A percentile compares a stretch with the other conserved stretches of the same genome.
Evolutionary conservation across 345 rosid genomes (phyloP).

Genomic region (Syzygium oleosum): DNA sequence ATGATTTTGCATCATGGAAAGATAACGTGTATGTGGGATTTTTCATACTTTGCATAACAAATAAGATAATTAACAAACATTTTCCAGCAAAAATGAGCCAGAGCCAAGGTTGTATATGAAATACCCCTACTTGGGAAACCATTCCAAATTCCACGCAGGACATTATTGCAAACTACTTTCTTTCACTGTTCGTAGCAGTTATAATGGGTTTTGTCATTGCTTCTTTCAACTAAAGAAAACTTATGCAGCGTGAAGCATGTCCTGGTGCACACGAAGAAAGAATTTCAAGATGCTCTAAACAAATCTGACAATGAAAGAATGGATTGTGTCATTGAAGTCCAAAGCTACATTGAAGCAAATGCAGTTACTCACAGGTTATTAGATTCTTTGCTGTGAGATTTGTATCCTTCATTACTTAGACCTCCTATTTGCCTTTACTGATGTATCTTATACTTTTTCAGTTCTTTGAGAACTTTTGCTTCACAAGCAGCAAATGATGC

Average conservation of each 20-base stretch:
- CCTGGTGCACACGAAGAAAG: conserved; percentile 55
- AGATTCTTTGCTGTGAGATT: background rate
- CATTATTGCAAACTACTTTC: background rate
- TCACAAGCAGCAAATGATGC: conserved; percentile 51
- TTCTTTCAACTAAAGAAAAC: conserved; percentile 1
- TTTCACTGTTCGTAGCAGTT: background rate
- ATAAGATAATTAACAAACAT: background rate
- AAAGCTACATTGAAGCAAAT: conserved; percentile 66
- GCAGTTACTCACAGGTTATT: conserved; percentile 68
- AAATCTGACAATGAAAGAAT: conserved; percentile 30
- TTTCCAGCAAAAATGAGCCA: background rate
- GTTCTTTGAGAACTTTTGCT: conserved; percentile 54
- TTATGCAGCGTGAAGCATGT: conserved; percentile 63
- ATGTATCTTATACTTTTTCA: conserved; percentile 25
- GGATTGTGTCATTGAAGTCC: conserved; percentile 78
- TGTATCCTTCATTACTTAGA: background rate
- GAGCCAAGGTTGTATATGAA: background rate
- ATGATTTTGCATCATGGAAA: background rate
- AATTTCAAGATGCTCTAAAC: conserved; percentile 62
- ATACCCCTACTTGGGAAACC: background rate
- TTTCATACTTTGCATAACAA: background rate
- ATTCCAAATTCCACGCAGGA: background rate
- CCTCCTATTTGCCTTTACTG: conserved; percentile 12
- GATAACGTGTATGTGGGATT: background rate
- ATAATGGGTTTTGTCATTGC: background rate